Percentiles rank a stretch among this genome's conserved stretches.
Evolutionary conservation across 805 yeast species (phyloP).

Genomic region (Blastobotrys muscicola): DNA sequence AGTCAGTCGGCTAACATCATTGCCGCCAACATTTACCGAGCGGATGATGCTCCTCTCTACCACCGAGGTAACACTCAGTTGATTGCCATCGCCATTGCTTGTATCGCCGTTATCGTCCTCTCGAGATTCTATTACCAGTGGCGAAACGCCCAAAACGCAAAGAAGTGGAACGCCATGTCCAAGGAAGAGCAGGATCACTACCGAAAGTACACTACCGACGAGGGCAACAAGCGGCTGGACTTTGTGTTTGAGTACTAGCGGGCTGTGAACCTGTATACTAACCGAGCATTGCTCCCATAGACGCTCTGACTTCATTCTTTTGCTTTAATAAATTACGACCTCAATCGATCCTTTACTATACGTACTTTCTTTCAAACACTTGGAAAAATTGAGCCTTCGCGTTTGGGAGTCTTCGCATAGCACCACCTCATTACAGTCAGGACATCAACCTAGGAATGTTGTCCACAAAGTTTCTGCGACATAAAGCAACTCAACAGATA

Average conservation of each 20-base stretch:
- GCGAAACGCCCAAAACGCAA: conserved; percentile 28
- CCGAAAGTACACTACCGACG: conserved; percentile 35
- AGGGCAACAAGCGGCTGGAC: conserved; percentile 52
- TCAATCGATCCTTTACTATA: no score
- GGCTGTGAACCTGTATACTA: no score
- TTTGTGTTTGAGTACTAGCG: conserved; percentile 29
- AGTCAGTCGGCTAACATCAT: conserved; percentile 49
- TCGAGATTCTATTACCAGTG: conserved; percentile 27
- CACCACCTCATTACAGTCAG: no score
- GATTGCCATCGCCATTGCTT: conserved; percentile 13
- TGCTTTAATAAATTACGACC: no score
- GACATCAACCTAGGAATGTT: no score
- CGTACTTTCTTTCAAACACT: no score
- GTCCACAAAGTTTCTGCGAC: no score
- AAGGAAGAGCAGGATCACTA: conserved; percentile 43
- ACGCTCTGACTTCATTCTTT: no score
- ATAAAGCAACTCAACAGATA: no score
- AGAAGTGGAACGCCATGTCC: conserved; percentile 42
- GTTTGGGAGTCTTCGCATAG: no score
- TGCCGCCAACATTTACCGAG: conserved; percentile 46
- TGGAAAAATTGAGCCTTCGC: no score
- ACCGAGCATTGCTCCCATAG: no score
- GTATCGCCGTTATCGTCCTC: conserved; percentile 6
- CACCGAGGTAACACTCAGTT: conserved; percentile 41
- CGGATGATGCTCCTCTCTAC: conserved; percentile 50